These are phyloP conservation scores for Neoscytalidium dimidiatum DNA, from an alignment of 2,329 filamentous ascomycete species.

Conservation along the genomic window DNA sequence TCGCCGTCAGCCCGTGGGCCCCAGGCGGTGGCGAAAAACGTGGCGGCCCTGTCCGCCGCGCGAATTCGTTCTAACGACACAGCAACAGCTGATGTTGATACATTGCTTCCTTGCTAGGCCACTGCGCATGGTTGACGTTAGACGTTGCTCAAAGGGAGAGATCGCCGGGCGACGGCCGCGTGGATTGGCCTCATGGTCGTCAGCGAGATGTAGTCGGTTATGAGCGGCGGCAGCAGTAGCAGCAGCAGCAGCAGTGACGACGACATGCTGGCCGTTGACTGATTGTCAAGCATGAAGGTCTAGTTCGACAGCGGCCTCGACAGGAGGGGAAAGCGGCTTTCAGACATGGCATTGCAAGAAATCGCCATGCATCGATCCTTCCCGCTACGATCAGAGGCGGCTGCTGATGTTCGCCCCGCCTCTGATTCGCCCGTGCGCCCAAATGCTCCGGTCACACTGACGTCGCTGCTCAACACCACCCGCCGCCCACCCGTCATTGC, in stretches of 20 bases:
- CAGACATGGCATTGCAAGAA: neutral
- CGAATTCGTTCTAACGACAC: too few relatives aligned
- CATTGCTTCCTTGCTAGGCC: too few relatives aligned
- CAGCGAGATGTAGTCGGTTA: neutral
- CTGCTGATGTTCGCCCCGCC: neutral
- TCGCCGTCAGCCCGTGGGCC: neutral
- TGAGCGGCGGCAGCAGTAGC: neutral
- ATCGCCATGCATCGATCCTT: neutral
- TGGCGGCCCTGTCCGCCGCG: neutral
- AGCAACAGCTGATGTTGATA: too few relatives aligned
- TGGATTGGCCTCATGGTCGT: neutral
- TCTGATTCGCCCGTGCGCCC: neutral
- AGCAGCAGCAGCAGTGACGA: too few relatives aligned
- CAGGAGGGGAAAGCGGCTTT: neutral
- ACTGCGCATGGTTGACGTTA: too few relatives aligned
- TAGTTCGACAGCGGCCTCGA: neutral
- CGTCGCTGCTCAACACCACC: conserved; percentile 6
- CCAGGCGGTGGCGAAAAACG: neutral
- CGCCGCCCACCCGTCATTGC: neutral
- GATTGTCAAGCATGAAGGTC: neutral
- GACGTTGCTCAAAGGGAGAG: neutral
- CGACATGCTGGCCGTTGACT: neutral
- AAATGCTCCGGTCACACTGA: neutral
- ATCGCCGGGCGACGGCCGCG: neutral
- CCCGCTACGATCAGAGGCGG: neutral